phyloP scores from a whole-genome alignment of 1,284 basidiomycete genomes.

The Trametes versicolor region DNA sequence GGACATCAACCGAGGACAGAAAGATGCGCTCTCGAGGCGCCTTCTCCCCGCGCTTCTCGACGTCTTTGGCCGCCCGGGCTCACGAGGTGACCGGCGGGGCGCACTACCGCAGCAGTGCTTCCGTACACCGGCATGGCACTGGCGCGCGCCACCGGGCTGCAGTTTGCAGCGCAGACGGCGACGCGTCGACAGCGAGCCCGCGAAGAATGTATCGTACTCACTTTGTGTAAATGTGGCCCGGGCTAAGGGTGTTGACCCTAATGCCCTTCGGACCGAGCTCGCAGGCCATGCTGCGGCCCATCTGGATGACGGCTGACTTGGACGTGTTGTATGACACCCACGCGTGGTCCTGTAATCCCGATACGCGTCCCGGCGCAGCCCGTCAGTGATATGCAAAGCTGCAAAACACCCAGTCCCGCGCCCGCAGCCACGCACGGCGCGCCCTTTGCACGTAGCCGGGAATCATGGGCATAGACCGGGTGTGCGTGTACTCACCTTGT shows the following conservation, averaged over 20 bases:
- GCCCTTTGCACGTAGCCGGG: not conserved
- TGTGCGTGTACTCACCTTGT: slow-evolving; percentile 59
- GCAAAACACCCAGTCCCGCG: not conserved
- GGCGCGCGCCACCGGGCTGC: not conserved
- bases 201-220: slow-evolving; percentile 46
- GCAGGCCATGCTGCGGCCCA: slow-evolving; percentile 86
- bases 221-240: slow-evolving; percentile 81
- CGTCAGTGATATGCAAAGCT: slow-evolving; percentile 12
- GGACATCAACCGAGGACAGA: not conserved
- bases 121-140: not conserved
- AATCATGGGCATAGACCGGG: not conserved
- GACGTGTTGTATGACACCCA: slow-evolving; percentile 86
- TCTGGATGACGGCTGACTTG: slow-evolving; percentile 86
- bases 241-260: slow-evolving; percentile 80
- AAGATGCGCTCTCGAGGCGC: not conserved
- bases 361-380: slow-evolving; percentile 3
- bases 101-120: slow-evolving; percentile 6
- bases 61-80: slow-evolving; percentile 1
- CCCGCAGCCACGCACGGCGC: slow-evolving; percentile 1
- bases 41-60: slow-evolving; percentile 5
- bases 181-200: not conserved
- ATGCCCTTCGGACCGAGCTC: slow-evolving; percentile 80
- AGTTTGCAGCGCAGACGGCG: not conserved
- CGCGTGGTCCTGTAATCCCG: slow-evolving; percentile 62
- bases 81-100: slow-evolving; percentile 11